These are phyloP conservation scores for Persicaria maculosa DNA, from an alignment of 148 eudicot genomes.

Conservation along the genomic window DNA sequence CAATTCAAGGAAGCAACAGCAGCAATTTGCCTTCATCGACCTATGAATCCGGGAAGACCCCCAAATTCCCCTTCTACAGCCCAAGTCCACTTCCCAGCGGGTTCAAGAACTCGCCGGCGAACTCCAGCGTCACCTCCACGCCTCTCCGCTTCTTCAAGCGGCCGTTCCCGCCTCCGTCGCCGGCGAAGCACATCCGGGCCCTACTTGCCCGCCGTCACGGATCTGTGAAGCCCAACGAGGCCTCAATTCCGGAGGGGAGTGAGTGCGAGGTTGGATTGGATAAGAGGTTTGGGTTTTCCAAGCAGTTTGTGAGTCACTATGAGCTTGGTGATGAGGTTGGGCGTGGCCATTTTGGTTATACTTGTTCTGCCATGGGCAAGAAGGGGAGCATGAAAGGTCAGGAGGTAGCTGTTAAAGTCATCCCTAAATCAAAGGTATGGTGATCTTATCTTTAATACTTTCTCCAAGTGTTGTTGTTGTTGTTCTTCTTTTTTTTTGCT, in stretches of 20 bases:
- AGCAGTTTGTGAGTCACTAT: conserved; percentile 54
- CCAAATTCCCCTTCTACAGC: conserved; percentile 79
- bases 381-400: conserved; percentile 77
- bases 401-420: conserved; percentile 93
- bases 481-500: too few species aligned
- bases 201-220: conserved; percentile 83
- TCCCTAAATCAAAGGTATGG: conserved; percentile 86
- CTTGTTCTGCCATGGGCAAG: conserved; percentile 74
- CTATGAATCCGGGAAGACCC: conserved; percentile 20
- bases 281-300: conserved; percentile 80
- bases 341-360: conserved; percentile 94
- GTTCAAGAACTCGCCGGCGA: conserved; percentile 83
- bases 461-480: background rate
- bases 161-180: conserved; percentile 91
- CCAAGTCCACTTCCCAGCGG: conserved; percentile 76
- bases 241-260: conserved; percentile 84
- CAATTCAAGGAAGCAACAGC: conserved; percentile 19
- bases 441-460: background rate
- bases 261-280: conserved; percentile 78
- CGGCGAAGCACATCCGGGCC: conserved; percentile 90
- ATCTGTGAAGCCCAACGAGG: conserved; percentile 81
- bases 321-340: conserved; percentile 93
- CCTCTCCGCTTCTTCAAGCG: conserved; percentile 72
- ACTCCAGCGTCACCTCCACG: conserved; percentile 70
- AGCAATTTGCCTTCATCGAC: conserved; percentile 10